These are phyloP conservation scores for Lavandula angustifolia DNA, from an alignment of 257 asterid genomes.

Conservation along the genomic window DNA sequence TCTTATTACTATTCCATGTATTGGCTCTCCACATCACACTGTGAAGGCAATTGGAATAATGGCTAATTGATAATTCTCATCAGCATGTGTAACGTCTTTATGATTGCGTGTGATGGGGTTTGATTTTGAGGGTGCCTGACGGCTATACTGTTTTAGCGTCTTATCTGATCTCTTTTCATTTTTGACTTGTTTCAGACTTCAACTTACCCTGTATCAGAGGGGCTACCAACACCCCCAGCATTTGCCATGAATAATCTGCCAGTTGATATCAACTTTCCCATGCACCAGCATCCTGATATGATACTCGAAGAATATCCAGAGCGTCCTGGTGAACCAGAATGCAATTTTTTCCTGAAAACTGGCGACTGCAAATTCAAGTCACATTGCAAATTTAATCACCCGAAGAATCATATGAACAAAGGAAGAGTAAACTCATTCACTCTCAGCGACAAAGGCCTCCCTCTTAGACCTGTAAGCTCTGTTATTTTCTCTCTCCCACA, in stretches of 20 bases:
- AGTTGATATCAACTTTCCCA: conserved; percentile 47
- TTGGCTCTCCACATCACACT: not conserved
- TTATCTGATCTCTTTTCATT: conserved; percentile 37
- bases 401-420: conserved; percentile 53
- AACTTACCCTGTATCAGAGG: conserved; percentile 63
- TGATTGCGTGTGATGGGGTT: not conserved
- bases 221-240: conserved; percentile 93
- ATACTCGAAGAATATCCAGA: conserved; percentile 73
- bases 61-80: not conserved
- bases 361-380: conserved; percentile 89
- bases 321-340: conserved; percentile 91
- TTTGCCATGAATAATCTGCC: conserved; percentile 59
- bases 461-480: conserved; percentile 89
- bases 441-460: conserved; percentile 89
- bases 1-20: not conserved
- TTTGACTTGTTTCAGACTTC: conserved; percentile 51
- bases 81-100: not conserved
- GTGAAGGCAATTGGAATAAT: conserved; percentile 7
- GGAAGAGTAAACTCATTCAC: conserved; percentile 39
- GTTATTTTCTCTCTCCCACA: conserved; percentile 9
- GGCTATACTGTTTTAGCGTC: not conserved
- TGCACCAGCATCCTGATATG: conserved; percentile 47
- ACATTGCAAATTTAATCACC: conserved; percentile 91
- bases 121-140: not conserved
- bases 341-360: conserved; percentile 78